phyloP scores from a whole-genome alignment of 2,329 filamentous ascomycete species.

The Aspergillus niger region DNA sequence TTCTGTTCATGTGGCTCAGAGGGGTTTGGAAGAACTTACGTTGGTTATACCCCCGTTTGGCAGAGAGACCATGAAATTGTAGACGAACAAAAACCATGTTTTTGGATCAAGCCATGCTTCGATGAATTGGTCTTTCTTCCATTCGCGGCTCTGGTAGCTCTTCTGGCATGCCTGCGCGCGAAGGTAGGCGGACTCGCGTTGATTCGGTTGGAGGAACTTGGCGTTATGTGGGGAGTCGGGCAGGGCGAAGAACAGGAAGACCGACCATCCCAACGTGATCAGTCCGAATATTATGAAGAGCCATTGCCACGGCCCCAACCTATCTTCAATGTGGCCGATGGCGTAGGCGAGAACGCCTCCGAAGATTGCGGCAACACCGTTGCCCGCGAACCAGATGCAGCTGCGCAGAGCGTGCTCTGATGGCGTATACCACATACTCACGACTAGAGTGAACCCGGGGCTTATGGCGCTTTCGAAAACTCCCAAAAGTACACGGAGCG shows the following conservation, averaged over 20 bases:
- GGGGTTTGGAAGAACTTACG: neutral
- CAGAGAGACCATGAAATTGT: constrained; percentile 29
- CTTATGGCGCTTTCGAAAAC: constrained; percentile 42
- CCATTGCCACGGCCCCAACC: constrained; percentile 10
- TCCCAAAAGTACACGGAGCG: constrained; percentile 44
- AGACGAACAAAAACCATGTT: constrained; percentile 33
- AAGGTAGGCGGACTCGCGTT: constrained; percentile 14
- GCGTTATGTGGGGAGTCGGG: constrained; percentile 17
- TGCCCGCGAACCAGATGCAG: constrained; percentile 29
- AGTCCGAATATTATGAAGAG: constrained; percentile 21
- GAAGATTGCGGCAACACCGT: constrained; percentile 25
- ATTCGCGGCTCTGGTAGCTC: constrained; percentile 7
- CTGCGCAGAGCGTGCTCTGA: constrained; percentile 28
- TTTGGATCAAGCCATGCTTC: constrained; percentile 39
- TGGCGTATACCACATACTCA: constrained; percentile 31
- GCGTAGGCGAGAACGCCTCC: constrained; percentile 25
- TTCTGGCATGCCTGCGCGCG: constrained; percentile 5
- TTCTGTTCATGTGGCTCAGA: neutral
- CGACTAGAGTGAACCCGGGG: constrained; percentile 38
- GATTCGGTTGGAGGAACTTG: constrained; percentile 10
- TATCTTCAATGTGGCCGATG: constrained; percentile 11
- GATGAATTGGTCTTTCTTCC: constrained; percentile 28
- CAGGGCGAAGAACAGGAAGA: constrained; percentile 12
- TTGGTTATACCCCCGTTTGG: constrained; percentile 33
- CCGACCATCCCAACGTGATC: constrained; percentile 13